A percentile compares a stretch with the other conserved stretches of the same genome.
Evolutionary conservation across 352 stramenopile species (phyloP).

Genomic region (Phytophthora chlamydospora): DNA sequence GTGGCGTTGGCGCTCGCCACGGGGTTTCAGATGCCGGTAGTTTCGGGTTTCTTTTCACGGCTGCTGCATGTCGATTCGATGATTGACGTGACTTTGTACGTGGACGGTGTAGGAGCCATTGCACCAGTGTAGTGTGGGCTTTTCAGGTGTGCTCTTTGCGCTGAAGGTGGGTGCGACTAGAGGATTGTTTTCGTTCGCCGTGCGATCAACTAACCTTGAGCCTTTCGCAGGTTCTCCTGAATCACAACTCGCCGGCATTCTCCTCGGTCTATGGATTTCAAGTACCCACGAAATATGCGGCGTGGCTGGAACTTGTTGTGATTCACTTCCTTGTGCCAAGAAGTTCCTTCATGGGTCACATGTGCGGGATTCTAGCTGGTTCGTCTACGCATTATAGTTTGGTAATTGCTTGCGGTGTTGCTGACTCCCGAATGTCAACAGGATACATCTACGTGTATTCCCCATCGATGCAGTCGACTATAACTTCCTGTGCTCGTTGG

Average conservation of each 20-base stretch:
- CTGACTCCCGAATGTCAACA: conserved; percentile 9
- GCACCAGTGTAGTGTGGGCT: conserved; percentile 78
- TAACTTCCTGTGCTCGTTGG: conserved; percentile 13
- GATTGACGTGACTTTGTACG: neutral
- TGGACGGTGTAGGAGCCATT: conserved; percentile 38
- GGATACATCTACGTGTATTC: conserved; percentile 40
- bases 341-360: conserved; percentile 87
- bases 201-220: neutral
- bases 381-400: conserved; percentile 1
- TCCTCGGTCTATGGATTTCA: conserved; percentile 71
- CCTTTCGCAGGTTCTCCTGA: conserved; percentile 74
- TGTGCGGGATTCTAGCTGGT: conserved; percentile 89
- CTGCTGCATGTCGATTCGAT: neutral
- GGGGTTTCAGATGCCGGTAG: conserved; percentile 35
- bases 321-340: conserved; percentile 85
- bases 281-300: conserved; percentile 87
- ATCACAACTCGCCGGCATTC: conserved; percentile 71
- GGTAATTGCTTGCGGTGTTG: neutral
- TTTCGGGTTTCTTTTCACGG: conserved; percentile 16
- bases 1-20: conserved; percentile 39
- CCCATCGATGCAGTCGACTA: conserved; percentile 20
- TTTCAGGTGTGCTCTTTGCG: conserved; percentile 81
- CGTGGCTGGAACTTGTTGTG: conserved; percentile 90
- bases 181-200: neutral
- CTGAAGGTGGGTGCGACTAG: conserved; percentile 55